Percentiles rank a stretch among this genome's conserved stretches.
Conservation (phyloP, 2,329 filamentous ascomycete species). For the Ceratocystis destructans region DNA sequence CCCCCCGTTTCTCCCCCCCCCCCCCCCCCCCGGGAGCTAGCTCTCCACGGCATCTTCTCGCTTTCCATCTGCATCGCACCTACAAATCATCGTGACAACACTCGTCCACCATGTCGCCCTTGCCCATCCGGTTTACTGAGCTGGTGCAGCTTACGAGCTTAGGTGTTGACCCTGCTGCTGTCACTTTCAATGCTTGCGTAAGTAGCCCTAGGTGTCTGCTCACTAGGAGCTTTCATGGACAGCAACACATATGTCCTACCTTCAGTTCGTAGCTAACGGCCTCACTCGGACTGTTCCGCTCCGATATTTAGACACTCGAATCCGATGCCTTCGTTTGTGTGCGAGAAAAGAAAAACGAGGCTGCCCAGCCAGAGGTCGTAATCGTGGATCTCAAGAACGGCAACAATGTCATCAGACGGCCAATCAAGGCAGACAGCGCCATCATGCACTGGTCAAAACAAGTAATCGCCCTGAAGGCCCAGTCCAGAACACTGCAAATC, state of each 20-base stretch:
- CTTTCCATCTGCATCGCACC: neutral
- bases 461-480: constrained; percentile 92
- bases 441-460: constrained; percentile 98
- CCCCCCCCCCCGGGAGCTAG: constrained; percentile 17
- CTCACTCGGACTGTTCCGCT: neutral
- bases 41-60: constrained; percentile 14
- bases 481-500: constrained; percentile 88
- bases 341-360: constrained; percentile 79
- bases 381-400: constrained; percentile 96
- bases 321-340: constrained; percentile 95
- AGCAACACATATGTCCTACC: neutral
- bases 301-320: constrained; percentile 65
- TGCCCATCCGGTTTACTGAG: constrained; percentile 90
- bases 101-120: constrained; percentile 41
- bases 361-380: constrained; percentile 79
- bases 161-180: constrained; percentile 37
- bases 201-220: constrained; percentile 25
- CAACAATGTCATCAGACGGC: constrained; percentile 86
- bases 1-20: too few species aligned
- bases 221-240: neutral
- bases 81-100: neutral
- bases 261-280: constrained; percentile 4
- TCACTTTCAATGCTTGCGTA: constrained; percentile 72
- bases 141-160: constrained; percentile 53
- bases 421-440: constrained; percentile 98